Conservation (phyloP, 1,139 yeast species). For the Geotrichum citri-aurantii region DNA sequence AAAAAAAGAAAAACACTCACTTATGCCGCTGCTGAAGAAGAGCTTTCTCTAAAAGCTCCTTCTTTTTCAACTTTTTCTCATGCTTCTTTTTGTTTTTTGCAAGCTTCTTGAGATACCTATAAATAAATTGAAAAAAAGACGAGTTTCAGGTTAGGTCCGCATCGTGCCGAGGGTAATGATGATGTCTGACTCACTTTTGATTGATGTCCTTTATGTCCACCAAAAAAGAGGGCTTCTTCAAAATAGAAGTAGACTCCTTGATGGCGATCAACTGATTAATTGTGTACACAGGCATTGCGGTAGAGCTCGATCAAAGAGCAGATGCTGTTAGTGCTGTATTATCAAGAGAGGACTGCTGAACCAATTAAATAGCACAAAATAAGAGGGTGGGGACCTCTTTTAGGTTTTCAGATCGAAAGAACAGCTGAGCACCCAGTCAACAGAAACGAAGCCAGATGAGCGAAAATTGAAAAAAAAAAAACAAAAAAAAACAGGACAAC, state of each 20-base stretch:
- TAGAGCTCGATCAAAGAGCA: not conserved
- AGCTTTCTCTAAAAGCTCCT: not conserved
- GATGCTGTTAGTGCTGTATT: not conserved
- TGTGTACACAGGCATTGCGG: slow-evolving; percentile 13
- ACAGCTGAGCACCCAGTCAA: not conserved
- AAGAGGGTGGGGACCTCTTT: not conserved
- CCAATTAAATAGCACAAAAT: not conserved
- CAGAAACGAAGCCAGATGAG: not conserved
- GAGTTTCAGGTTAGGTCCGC: not conserved
- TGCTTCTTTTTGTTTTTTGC: not conserved
- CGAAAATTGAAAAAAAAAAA: not conserved
- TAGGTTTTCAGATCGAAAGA: not conserved
- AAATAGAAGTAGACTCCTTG: not conserved
- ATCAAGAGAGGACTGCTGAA: not conserved
- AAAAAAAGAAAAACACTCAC: not conserved
- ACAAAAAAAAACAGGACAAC: not conserved
- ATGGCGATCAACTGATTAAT: slow-evolving; percentile 7
- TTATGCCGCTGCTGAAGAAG: not conserved
- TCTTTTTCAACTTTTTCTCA: not conserved
- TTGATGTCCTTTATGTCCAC: slow-evolving; percentile 9
- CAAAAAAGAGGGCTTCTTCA: slow-evolving; percentile 6
- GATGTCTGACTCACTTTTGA: slow-evolving; percentile 6
- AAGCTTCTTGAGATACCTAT: not conserved
- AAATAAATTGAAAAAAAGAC: not conserved
- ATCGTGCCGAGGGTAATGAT: not conserved